Conservation (phyloP, 2,329 filamentous ascomycete species). For the Madurella mycetomatis region DNA sequence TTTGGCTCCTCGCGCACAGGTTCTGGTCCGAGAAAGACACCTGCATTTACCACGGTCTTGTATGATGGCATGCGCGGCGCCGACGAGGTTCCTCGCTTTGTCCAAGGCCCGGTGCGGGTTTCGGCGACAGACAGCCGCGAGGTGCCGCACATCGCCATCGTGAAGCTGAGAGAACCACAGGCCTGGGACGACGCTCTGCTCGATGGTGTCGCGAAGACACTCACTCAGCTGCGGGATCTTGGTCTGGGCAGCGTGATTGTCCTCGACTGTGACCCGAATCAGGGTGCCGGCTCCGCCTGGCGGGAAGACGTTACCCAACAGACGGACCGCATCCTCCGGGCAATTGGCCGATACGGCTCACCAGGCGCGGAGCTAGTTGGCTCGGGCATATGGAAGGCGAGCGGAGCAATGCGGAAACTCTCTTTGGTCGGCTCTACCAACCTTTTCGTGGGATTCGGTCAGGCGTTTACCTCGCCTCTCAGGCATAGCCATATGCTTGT, state of each 20-base stretch:
- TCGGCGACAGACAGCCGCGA: conserved; percentile 32
- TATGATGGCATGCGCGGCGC: conserved; percentile 29
- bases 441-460: conserved; percentile 41
- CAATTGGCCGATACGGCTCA: conserved; percentile 65
- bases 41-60: conserved; percentile 28
- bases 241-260: conserved; percentile 81
- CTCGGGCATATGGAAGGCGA: conserved; percentile 42
- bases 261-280: conserved; percentile 61
- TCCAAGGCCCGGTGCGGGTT: conserved; percentile 30
- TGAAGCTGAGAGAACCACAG: conserved; percentile 77
- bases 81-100: conserved; percentile 33
- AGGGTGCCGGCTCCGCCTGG: conserved; percentile 32
- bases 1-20: conserved; percentile 52
- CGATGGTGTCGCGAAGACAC: conserved; percentile 72
- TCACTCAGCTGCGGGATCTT: conserved; percentile 76
- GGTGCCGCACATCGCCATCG: conserved; percentile 69
- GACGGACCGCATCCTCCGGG: conserved; percentile 67
- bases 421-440: conserved; percentile 34
- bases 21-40: conserved; percentile 29
- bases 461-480: conserved; percentile 61
- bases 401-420: conserved; percentile 21
- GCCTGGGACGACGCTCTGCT: conserved; percentile 64
- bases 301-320: conserved; percentile 54
- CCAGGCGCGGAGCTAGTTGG: conserved; percentile 67
- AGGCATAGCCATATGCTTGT: conserved; percentile 66